A percentile compares a stretch with the other conserved stretches of the same genome.
These are phyloP conservation scores for Ormosia emarginata DNA, from an alignment of 306 rosid genomes.

Conservation along the genomic window DNA sequence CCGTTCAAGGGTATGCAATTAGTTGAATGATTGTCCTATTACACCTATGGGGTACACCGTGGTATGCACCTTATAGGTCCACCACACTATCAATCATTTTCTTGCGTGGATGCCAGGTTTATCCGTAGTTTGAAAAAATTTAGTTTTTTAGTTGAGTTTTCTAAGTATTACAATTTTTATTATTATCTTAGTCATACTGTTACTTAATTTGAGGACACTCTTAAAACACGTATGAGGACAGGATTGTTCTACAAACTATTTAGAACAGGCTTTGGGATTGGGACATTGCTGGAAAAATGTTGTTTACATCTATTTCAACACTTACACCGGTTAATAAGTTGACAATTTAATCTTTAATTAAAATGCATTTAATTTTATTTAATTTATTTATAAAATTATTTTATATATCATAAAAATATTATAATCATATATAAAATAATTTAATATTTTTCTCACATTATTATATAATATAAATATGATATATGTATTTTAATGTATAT, in stretches of 20 bases:
- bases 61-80: neutral
- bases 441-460: too few relatives aligned
- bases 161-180: neutral
- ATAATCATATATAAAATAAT: too few relatives aligned
- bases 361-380: too few relatives aligned
- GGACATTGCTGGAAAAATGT: neutral
- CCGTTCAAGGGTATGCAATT: neutral
- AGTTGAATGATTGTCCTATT: neutral
- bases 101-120: constrained; percentile 11
- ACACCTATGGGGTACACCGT: neutral
- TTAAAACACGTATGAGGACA: constrained; percentile 8
- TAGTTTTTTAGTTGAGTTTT: constrained; percentile 11
- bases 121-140: neutral
- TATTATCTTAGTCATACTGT: neutral
- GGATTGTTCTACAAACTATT: neutral
- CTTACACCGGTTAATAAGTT: neutral
- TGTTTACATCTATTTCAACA: neutral
- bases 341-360: too few relatives aligned
- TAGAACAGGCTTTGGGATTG: neutral
- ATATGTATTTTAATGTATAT: too few relatives aligned
- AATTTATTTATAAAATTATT: too few relatives aligned
- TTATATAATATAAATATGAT: too few relatives aligned
- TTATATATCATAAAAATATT: too few relatives aligned
- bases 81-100: constrained; percentile 23
- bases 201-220: constrained; percentile 19